These are phyloP conservation scores for Suillus fuscotomentosus DNA, from an alignment of 768 basidiomycete genomes.

Conservation along the genomic window DNA sequence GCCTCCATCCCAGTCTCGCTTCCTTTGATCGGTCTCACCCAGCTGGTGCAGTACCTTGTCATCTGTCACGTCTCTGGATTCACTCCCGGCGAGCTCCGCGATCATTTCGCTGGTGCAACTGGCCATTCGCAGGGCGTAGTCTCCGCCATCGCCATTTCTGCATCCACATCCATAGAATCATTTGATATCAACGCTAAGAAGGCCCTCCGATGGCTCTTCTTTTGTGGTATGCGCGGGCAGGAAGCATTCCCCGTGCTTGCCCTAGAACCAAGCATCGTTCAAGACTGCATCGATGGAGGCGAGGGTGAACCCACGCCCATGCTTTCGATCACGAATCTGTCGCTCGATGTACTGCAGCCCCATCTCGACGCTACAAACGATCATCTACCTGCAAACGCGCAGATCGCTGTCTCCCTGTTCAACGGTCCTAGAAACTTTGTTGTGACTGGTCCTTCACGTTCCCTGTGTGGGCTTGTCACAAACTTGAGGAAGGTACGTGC, in stretches of 20 bases:
- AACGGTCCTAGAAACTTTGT: constrained; percentile 92
- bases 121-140: constrained; percentile 98
- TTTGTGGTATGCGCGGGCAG: constrained; percentile 89
- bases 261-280: constrained; percentile 82
- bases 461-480: constrained; percentile 93
- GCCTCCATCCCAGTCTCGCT: constrained; percentile 93
- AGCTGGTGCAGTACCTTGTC: constrained; percentile 89
- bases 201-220: constrained; percentile 91
- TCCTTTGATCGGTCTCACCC: constrained; percentile 94
- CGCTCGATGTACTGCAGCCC: constrained; percentile 69
- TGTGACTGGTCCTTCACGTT: constrained; percentile 86
- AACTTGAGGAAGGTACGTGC: constrained; percentile 89
- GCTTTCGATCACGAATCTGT: constrained; percentile 85
- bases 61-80: constrained; percentile 73
- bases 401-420: constrained; percentile 84
- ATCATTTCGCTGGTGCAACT: constrained; percentile 79
- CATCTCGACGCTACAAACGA: constrained; percentile 88
- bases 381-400: constrained; percentile 75
- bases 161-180: constrained; percentile 72
- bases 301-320: constrained; percentile 94
- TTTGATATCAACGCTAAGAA: constrained; percentile 77
- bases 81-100: constrained; percentile 77
- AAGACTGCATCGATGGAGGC: constrained; percentile 87
- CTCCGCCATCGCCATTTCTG: constrained; percentile 86
- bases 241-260: constrained; percentile 92